A percentile compares a stretch with the other conserved stretches of the same genome.
These are phyloP conservation scores for Crocinoboletus sp. DNA, from an alignment of 1,284 basidiomycete genomes.

Conservation along the genomic window DNA sequence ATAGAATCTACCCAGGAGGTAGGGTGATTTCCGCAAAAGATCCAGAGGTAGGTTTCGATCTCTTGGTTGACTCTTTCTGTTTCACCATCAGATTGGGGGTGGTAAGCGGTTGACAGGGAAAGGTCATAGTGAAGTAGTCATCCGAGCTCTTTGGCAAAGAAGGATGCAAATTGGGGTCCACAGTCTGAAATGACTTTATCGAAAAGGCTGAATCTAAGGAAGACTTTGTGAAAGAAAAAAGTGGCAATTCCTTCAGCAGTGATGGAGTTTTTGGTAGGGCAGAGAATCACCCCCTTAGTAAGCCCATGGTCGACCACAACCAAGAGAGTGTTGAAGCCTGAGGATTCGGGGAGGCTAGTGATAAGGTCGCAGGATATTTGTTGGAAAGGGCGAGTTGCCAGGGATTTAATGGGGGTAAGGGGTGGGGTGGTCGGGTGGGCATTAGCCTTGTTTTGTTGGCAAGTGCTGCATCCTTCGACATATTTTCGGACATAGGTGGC, in stretches of 20 bases:
- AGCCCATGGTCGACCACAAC: background rate
- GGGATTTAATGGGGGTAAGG: too few species aligned
- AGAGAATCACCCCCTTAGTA: background rate
- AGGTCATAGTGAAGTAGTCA: background rate
- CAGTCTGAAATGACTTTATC: background rate
- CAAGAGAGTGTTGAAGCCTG: background rate
- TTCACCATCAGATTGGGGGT: background rate
- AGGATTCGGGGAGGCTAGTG: background rate
- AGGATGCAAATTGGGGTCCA: background rate
- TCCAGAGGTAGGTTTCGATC: background rate
- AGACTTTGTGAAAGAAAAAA: background rate
- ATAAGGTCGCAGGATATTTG: background rate
- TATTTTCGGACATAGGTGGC: too few species aligned
- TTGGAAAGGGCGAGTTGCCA: background rate
- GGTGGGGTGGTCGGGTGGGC: too few species aligned
- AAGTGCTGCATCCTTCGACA: too few species aligned
- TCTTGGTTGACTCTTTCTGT: background rate
- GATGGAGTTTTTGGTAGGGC: background rate
- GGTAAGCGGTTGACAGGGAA: background rate
- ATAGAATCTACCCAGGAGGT: background rate
- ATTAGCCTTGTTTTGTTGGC: too few species aligned
- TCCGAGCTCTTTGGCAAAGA: background rate
- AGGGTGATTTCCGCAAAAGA: background rate
- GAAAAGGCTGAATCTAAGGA: rapidly evolving
- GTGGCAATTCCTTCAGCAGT: background rate